These are phyloP conservation scores for Hypoxylon sp. DNA, from an alignment of 2,329 filamentous ascomycete species.

Conservation along the genomic window DNA sequence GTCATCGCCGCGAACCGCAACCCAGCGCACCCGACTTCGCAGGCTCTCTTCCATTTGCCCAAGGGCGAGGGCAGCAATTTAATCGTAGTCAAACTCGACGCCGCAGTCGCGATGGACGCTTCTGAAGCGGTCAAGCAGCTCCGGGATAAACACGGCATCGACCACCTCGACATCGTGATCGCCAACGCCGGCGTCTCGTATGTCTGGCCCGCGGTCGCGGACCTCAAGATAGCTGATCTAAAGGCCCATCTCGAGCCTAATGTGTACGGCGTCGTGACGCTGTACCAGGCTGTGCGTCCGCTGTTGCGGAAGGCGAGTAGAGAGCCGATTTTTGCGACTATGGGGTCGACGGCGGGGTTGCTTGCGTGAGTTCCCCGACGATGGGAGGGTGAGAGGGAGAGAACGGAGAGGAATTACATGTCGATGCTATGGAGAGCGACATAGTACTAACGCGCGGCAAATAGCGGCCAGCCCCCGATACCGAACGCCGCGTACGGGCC, in stretches of 20 bases:
- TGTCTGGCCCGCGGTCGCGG: constrained; percentile 53
- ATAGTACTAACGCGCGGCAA: not conserved
- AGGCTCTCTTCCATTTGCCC: constrained; percentile 56
- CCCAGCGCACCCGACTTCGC: constrained; percentile 45
- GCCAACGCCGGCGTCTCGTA: constrained; percentile 65
- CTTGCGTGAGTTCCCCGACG: constrained; percentile 18
- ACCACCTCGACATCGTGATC: constrained; percentile 65
- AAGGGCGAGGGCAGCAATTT: constrained; percentile 55
- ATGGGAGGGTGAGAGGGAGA: not conserved
- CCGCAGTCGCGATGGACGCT: constrained; percentile 54
- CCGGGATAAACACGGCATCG: constrained; percentile 54
- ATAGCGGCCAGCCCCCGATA: constrained; percentile 46
- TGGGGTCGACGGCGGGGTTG: constrained; percentile 55
- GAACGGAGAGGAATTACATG: not conserved
- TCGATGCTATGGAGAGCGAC: not conserved
- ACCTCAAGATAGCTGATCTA: constrained; percentile 57
- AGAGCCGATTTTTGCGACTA: constrained; percentile 57
- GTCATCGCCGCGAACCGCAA: constrained; percentile 60
- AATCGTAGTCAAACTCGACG: constrained; percentile 62
- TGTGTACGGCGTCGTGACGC: constrained; percentile 57
- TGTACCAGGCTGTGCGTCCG: constrained; percentile 62
- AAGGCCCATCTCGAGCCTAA: constrained; percentile 61
- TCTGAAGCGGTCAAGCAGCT: constrained; percentile 54
- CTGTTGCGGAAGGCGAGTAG: constrained; percentile 55
- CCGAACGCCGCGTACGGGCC: constrained; percentile 61